Conservation (phyloP, 2,329 filamentous ascomycete genomes). For the Pseudocercospora vitis region DNA sequence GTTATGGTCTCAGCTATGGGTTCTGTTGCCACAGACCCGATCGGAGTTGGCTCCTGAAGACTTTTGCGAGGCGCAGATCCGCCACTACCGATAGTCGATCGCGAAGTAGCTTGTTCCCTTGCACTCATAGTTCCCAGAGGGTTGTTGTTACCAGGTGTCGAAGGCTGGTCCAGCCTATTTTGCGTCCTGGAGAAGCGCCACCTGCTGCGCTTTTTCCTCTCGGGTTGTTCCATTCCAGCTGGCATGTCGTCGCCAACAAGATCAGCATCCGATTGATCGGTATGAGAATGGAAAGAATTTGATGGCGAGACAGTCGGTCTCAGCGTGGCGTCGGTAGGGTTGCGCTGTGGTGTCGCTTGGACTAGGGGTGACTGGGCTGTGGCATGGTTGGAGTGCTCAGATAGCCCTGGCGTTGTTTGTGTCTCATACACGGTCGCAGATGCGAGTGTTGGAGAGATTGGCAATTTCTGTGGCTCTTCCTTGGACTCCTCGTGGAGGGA, state of each 20-base stretch:
- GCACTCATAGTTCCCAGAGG: conserved; percentile 35
- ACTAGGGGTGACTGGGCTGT: conserved; percentile 49
- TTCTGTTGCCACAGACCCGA: conserved; percentile 26
- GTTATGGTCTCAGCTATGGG: conserved; percentile 14
- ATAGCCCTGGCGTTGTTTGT: conserved; percentile 8
- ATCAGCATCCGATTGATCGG: conserved; percentile 80
- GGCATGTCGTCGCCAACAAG: conserved; percentile 61
- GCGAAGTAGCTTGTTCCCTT: conserved; percentile 34
- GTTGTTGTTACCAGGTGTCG: conserved; percentile 27
- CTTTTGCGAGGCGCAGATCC: conserved; percentile 32
- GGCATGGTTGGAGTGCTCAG: conserved; percentile 47
- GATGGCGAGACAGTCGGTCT: conserved; percentile 71
- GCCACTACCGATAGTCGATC: conserved; percentile 36
- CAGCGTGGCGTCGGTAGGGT: conserved; percentile 59
- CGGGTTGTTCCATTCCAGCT: conserved; percentile 29
- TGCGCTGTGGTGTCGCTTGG: conserved; percentile 77
- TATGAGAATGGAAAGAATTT: conserved; percentile 73
- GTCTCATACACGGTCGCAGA: background rate
- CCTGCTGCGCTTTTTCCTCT: conserved; percentile 69
- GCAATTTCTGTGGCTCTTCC: conserved; percentile 33
- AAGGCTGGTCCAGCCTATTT: conserved; percentile 33
- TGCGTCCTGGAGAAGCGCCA: conserved; percentile 63
- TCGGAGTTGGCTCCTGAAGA: conserved; percentile 33
- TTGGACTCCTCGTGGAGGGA: conserved; percentile 52
- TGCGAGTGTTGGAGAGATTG: conserved; percentile 24